Conservation (phyloP, 148 eudicot genomes). For the Polygonum maritimum region DNA sequence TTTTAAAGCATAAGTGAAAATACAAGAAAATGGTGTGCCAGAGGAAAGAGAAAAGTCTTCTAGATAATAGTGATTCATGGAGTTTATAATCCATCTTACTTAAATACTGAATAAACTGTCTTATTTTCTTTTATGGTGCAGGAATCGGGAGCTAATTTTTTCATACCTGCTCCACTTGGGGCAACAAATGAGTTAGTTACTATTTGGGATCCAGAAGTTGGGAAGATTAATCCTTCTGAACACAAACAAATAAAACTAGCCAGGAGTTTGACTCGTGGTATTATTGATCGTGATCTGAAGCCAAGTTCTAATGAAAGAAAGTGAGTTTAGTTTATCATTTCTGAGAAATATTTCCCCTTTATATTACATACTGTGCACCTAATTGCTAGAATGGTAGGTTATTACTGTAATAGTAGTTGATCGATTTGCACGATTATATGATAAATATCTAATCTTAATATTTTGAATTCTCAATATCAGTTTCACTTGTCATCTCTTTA, state of each 20-base stretch:
- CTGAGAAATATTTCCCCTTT: not conserved
- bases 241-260: conserved; percentile 96
- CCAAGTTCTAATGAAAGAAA: conserved; percentile 90
- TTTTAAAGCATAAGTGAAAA: not conserved
- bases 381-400: not conserved
- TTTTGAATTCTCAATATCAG: not conserved
- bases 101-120: not conserved
- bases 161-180: conserved; percentile 74
- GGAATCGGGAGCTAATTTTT: conserved; percentile 95
- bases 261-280: conserved; percentile 88
- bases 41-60: not conserved
- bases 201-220: conserved; percentile 96
- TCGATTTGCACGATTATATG: not conserved
- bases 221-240: conserved; percentile 88
- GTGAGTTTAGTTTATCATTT: conserved; percentile 32
- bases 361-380: not conserved
- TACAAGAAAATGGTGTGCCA: not conserved
- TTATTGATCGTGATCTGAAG: conserved; percentile 92
- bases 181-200: conserved; percentile 90
- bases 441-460: not conserved
- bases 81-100: not conserved
- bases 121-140: conserved; percentile 22
- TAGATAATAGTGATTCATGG: not conserved
- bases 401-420: not conserved
- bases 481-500: not conserved